Evolutionary conservation across 257 asterid genomes (phyloP).

Genomic region (Misopates orontium): DNA sequence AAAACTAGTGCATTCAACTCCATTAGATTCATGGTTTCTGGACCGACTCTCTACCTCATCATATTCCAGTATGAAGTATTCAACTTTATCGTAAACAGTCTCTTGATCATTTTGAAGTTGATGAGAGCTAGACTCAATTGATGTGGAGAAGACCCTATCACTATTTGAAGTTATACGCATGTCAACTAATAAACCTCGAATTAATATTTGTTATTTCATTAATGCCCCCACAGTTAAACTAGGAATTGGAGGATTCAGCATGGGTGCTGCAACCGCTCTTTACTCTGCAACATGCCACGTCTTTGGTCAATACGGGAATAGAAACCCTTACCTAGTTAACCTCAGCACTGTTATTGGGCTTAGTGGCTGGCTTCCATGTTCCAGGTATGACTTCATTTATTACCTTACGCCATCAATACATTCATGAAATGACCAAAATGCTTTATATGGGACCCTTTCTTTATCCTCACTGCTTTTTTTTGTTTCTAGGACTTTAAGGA

Average conservation of each 20-base stretch:
- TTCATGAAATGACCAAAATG: no score
- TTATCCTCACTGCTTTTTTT: constrained; percentile 24
- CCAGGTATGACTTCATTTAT: constrained; percentile 40
- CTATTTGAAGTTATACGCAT: constrained; percentile 4
- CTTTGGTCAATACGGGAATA: constrained; percentile 51
- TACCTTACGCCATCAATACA: no score
- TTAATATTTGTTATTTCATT: no score
- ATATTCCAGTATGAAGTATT: no score
- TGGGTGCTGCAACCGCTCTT: constrained; percentile 89
- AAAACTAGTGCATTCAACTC: no score
- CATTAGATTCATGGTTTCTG: no score
- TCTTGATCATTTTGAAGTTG: no score
- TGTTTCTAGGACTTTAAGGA: constrained; percentile 57
- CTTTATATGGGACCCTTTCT: no score
- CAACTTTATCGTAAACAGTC: no score
- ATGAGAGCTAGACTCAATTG: no score
- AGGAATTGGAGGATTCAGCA: constrained; percentile 84
- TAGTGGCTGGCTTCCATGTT: constrained; percentile 93
- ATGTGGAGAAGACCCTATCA: background rate
- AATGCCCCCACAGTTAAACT: constrained; percentile 68
- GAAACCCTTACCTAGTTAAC: constrained; percentile 51
- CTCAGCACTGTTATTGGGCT: constrained; percentile 57
- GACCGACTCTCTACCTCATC: no score
- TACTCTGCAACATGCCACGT: constrained; percentile 75
- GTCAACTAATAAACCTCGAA: background rate